Base-by-base conservation (phyloP, 1,139 yeast species). In the Candida anutae region DNA sequence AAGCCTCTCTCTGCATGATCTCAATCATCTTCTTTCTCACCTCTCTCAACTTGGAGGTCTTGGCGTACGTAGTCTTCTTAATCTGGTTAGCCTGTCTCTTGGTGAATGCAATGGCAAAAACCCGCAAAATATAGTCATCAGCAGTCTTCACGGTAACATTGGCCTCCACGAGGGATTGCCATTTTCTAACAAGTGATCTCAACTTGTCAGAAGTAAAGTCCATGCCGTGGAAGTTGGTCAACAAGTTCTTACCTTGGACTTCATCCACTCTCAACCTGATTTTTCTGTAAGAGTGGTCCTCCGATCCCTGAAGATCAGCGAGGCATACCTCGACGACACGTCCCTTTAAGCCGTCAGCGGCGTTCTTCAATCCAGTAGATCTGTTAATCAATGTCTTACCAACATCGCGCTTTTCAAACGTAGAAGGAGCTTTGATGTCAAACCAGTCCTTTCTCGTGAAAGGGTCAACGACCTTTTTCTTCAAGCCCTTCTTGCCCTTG, bases 111-210 rank as follows among this genome's bases (percentile, higher is more conserved):
- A 64, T 64, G 42, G 70, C 69, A 42, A 64, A 64, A 36, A 64
- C 58, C 55, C 71, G 61, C 49, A 64, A 58, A 38, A 63, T 62
- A 56, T 64, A 62, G 46, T 64, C 71, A 47, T 64, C 70, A 36
- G 70, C 47, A 39, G 71, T 64, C 55, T 64, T 64, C 43, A 64
- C 71, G 39, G 71, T 64, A 37, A 63, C 70, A 40, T 63, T 63
- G 46, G 70, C 69, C 52, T 64, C 71, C 38, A 64, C 71, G 50
- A 64, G 60, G 30, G 71, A 64, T 58, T 64, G 71, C 71, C 71
- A 64, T 49, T 64, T 64, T 61, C 70, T 62, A 31, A 64, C 71
- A 52, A 64, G 62, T 26, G 71, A 64, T 62, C 71, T 62, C 43
- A 64, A 53, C 53, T 64, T 64, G 51, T 64, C 71, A 33, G 68